Base-by-base conservation (phyloP, 257 asterid species). In the Henckelia pumila region DNA sequence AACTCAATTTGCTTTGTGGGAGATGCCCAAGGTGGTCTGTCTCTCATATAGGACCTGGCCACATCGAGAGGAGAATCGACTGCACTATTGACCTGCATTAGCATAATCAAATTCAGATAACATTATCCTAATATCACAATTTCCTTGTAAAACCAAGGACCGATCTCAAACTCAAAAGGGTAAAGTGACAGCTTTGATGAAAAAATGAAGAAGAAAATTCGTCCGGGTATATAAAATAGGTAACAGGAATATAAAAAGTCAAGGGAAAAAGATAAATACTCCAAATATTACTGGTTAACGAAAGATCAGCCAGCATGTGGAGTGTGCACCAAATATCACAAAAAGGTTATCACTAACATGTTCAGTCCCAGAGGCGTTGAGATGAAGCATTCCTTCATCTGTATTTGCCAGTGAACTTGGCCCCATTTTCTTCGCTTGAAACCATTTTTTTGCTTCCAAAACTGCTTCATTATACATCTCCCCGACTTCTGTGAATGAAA, bases 11-110 rank as follows among this genome's bases (percentile, higher is more conserved):
- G 67, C 57, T 76, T 78, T 23, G 74, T 73, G 25, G 93, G 86
- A 56, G 95, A 89, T 29, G 85, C 83, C 98, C 98, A 88, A 19
- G 81, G 82, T 67, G 94, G 91, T 47, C 89, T 90, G 20, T 73
- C 80, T 74, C 67, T 85, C 96, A 89, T 89, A 74, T 89, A 88
- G 52, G 85, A 81, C 75, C 83, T 82, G 47, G 96, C 98, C 67
- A 88, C 75, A 76, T 89, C 91, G 55, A 72, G 84, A 40, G 96
- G 96, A 71, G 98, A 88, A 75, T 84, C 85, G 30, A 76, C 82
- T 66, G 74, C 82, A 57, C 73, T 76, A 70, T 77, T 88, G 69
- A 74, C 76, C 98, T 92, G 85, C 59, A 28, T 66, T 13, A 32
- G 24, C 30, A 64, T 25, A 74, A 70, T 21, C 33, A 59, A 66